Evolutionary conservation across 73 alveolate species (phyloP).

Genomic region (Blepharisma japonicum): DNA sequence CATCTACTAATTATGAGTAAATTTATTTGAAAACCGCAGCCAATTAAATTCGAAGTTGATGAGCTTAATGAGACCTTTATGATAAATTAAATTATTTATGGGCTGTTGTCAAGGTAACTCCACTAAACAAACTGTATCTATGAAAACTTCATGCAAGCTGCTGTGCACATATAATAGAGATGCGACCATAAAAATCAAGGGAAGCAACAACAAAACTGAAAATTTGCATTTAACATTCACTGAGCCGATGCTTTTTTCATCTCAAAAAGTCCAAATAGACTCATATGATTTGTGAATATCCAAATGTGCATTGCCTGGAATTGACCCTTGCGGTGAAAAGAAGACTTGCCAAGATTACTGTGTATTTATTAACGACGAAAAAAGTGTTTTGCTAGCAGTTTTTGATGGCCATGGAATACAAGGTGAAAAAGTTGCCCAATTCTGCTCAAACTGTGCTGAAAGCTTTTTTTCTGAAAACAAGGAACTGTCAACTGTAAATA

Average conservation of each 20-base stretch:
- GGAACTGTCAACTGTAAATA: neutral
- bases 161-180: too few species aligned
- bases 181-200: too few species aligned
- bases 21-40: too few species aligned
- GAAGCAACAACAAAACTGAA: too few species aligned
- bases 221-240: neutral
- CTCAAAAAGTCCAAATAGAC: neutral
- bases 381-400: neutral
- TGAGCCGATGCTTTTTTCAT: slow-evolving; percentile 1
- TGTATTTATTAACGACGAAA: neutral
- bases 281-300: neutral
- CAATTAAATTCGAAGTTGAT: too few species aligned
- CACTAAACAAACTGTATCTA: too few species aligned
- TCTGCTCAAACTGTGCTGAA: neutral
- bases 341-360: slow-evolving; percentile 12
- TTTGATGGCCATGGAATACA: slow-evolving; percentile 25
- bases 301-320: slow-evolving; percentile 11
- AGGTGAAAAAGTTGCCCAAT: neutral
- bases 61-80: too few species aligned
- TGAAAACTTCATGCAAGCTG: too few species aligned
- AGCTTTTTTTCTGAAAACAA: neutral
- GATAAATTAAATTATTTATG: too few species aligned
- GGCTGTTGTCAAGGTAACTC: too few species aligned
- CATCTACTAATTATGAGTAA: too few species aligned
- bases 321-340: slow-evolving; percentile 13